These are phyloP conservation scores for Perilla frutescens DNA, from an alignment of 257 asterid species.

Conservation along the genomic window DNA sequence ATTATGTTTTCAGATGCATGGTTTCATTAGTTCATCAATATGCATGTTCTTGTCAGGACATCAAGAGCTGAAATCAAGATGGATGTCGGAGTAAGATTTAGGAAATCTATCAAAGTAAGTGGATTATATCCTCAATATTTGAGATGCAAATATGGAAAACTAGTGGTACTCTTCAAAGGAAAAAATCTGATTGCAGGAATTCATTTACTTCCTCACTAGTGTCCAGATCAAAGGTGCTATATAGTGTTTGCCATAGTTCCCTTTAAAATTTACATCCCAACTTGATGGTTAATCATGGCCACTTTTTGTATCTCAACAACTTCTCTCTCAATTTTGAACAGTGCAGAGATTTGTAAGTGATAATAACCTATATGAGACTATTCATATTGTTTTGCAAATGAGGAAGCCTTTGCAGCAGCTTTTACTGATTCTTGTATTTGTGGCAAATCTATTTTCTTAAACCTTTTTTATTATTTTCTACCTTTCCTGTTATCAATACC, in stretches of 20 bases:
- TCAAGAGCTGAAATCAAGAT: conserved; percentile 56
- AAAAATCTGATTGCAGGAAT: conserved; percentile 72
- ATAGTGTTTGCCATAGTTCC: conserved; percentile 20
- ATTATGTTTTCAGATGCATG: conserved; percentile 16
- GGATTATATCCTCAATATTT: not conserved
- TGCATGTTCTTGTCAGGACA: conserved; percentile 52
- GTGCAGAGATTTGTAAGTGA: not conserved
- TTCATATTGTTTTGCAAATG: not conserved
- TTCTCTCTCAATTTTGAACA: not conserved
- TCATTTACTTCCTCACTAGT: conserved; percentile 73
- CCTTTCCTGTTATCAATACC: conserved; percentile 20
- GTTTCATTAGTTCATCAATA: conserved; percentile 32
- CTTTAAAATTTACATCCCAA: conserved; percentile 8
- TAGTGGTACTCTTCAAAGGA: conserved; percentile 38
- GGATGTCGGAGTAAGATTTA: conserved; percentile 47
- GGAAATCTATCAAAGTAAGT: conserved; percentile 68
- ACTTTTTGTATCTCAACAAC: conserved; percentile 23
- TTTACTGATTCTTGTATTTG: not conserved
- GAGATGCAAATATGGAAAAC: conserved; percentile 16
- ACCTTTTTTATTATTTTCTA: not conserved
- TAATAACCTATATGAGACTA: not conserved
- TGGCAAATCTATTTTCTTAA: not conserved
- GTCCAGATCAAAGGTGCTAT: conserved; percentile 73
- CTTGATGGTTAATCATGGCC: conserved; percentile 29
- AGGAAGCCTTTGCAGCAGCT: conserved; percentile 18